phyloP scores from a whole-genome alignment of 768 basidiomycete genomes.

The Naganishia kalamii region DNA sequence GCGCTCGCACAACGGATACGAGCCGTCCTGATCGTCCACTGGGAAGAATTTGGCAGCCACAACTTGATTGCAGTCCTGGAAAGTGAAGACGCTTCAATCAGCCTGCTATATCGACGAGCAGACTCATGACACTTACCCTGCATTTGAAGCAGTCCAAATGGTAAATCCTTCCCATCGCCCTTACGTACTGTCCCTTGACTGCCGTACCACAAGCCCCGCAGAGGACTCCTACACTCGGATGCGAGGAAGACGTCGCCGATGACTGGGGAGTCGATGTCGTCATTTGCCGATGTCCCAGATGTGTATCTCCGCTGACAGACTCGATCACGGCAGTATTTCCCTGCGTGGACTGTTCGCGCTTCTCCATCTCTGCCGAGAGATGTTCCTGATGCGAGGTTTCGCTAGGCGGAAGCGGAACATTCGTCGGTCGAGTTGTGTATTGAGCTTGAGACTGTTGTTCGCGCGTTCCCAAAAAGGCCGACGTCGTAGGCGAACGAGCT shows the following conservation, averaged over 20 bases:
- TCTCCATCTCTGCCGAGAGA: not conserved
- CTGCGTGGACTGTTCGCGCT: not conserved
- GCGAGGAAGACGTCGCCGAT: not conserved
- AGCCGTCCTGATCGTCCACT: constrained; percentile 78
- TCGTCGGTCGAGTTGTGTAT: not conserved
- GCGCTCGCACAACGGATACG: constrained; percentile 92
- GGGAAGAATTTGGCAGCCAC: constrained; percentile 99
- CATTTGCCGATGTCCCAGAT: not conserved
- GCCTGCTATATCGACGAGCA: not conserved
- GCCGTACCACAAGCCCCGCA: constrained; percentile 48
- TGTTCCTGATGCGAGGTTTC: constrained; percentile 5
- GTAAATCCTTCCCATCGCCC: constrained; percentile 85
- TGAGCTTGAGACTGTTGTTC: constrained; percentile 5
- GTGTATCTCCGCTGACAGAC: not conserved
- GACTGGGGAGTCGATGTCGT: not conserved
- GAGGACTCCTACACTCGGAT: not conserved
- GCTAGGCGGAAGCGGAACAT: constrained; percentile 4
- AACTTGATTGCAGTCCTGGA: constrained; percentile 87
- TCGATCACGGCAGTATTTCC: not conserved
- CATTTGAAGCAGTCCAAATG: constrained; percentile 99
- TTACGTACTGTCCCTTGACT: constrained; percentile 90
- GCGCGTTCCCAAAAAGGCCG: not conserved
- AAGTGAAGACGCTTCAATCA: not conserved
- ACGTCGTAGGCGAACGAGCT: not conserved
- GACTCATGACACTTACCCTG: constrained; percentile 57